Evolutionary conservation across 768 basidiomycete species (phyloP), one percentile per base, ranked within the genome.

Genomic region (Pleurotus pulmonarius): DNA sequence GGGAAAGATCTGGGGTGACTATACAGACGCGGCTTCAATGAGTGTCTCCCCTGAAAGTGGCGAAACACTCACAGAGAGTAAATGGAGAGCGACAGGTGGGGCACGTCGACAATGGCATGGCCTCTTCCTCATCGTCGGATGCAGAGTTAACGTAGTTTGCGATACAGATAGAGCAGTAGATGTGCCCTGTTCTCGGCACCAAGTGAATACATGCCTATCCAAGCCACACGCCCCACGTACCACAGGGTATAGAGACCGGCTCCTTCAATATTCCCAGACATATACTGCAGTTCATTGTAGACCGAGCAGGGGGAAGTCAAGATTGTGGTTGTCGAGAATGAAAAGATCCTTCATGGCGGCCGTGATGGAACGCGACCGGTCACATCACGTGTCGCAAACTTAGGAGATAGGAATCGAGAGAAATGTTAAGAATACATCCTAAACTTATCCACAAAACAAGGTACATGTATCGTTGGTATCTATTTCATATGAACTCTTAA

Each of bases 1-100:
- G 76, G 4, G 73, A 70, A 16, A 76, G 65, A 70, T 81, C 65
- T 11, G 62, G 65, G n/a, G 49, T 59, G 15, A n/a, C 5, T 53
- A 40, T 8, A 8, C 29, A 11, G 29, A 34, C 29, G 29, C 29
- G 29, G 29, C 29, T 34, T 34, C 29, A 34, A 11, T 11, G 29
- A 4, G 2, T 2, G 29, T 34, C 8, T 11, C 29, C 7, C 29
- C 29, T 34, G 29, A 34, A 16, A 70, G 68, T 57, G 72, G 69
- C 2, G 70, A 70, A 3, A 61, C 39, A 65, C 71, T 72, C 51
- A 12, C 29, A 13, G 38, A 45, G n/a, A 39, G 34, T 20, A 24
- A 53, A 53, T 4, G 51, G 39, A 22, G 20, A 13, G n/a, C 51
- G 48, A 38, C 52, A 25, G 37, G 48, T 46, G 37, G 38, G 53